Evolutionary conservation across 164 flowering plant genomes (phyloP).

Genomic region (Buxus sempervirens): DNA sequence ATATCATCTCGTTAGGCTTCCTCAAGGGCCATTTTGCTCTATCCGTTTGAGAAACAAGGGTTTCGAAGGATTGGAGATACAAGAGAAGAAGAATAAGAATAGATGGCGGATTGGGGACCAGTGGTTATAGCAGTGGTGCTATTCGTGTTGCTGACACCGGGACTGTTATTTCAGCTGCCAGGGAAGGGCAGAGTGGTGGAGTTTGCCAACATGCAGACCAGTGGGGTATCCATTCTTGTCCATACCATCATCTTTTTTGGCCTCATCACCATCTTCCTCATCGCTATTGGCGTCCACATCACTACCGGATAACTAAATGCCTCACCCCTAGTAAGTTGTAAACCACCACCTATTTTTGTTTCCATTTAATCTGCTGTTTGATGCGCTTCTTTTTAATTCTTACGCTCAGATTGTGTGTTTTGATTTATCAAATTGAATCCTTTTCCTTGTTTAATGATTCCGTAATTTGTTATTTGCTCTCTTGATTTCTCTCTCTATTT

Average conservation of each 20-base stretch:
- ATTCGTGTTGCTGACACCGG: constrained; percentile 60
- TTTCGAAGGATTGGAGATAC: too few species aligned
- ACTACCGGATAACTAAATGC: constrained; percentile 25
- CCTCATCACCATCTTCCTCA: constrained; percentile 51
- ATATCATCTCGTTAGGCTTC: too few species aligned
- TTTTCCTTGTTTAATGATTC: too few species aligned
- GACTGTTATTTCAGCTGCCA: constrained; percentile 59
- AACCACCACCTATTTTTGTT: not conserved
- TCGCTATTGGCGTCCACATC: constrained; percentile 60
- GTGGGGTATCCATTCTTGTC: constrained; percentile 53
- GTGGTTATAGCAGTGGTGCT: constrained; percentile 57
- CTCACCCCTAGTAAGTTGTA: not conserved
- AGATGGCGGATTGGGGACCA: constrained; percentile 70
- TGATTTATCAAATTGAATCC: too few species aligned
- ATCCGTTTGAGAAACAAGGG: too few species aligned
- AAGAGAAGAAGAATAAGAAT: too few species aligned
- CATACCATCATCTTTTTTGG: constrained; percentile 59
- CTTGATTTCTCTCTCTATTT: too few species aligned
- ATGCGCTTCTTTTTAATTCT: too few species aligned
- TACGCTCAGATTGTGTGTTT: too few species aligned
- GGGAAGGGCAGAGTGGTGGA: constrained; percentile 47
- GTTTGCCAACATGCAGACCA: constrained; percentile 55
- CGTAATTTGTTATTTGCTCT: too few species aligned
- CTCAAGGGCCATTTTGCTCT: too few species aligned
- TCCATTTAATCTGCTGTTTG: not conserved